Evolutionary conservation across 2,329 filamentous ascomycete species (phyloP), one percentile per base, ranked within the genome.

Genomic region (Hansfordia pulvinata): DNA sequence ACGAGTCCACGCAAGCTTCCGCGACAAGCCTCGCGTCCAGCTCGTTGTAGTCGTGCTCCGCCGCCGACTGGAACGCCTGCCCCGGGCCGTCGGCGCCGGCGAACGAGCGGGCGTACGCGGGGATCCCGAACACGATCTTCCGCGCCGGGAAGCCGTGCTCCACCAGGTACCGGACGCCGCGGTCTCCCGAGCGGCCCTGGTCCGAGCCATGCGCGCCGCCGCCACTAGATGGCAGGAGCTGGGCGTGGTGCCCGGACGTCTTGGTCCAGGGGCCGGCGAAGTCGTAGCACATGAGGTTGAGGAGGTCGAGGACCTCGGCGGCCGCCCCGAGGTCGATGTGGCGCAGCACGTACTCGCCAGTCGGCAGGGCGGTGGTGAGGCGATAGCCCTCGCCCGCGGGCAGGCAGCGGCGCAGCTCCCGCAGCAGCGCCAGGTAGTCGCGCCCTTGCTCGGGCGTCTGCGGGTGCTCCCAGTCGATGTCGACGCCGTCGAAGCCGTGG

Each of bases 101-200:
- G 38, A 80, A 80, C 3, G 59, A 68, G 8, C 73, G 57, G 10
- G 72, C 75, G 31, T 78, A 79, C 2, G 56, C 64, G 0, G 75
- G 74, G 8, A 78, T 54, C 0, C 75, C 75, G 12, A 80, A 54
- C 2, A 76, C 49, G 14, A 79, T 58, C 46, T 77, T 76, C 19
- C 52, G 52, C 2, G 58, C 44, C 1, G 67, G 61, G 8, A 79
- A 69, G 0, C 65, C 66, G 16, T 62, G 56, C 2, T 46, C 43
- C 8, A 66, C 32, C 19, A 75, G 44, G 35, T 69, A 76, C 1
- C 58, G 50, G 3, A 77, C 58, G 1, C 66, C 66, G 1, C 70
- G 64, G 9, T 77, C 66, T n/a, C 68, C 76, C 2, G 76, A 84
- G 2, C 68, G 59, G 35, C 76, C 68, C 35, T 69, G 64, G 28